These are phyloP conservation scores for Chenopodium quinoa DNA, from an alignment of 148 eudicot species.

Conservation along the genomic window DNA sequence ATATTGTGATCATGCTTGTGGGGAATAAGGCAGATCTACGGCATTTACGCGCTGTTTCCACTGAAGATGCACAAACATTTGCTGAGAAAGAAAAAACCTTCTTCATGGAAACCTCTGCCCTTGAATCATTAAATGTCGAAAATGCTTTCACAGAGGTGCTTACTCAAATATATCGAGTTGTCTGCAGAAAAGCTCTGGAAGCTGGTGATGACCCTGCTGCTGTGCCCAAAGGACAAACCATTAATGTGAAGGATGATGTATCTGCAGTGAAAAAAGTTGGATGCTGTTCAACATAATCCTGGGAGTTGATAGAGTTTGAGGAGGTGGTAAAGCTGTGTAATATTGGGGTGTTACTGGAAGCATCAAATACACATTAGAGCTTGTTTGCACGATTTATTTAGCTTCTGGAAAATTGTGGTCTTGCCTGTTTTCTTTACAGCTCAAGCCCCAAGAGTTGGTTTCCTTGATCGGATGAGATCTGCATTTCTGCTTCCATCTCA, in stretches of 20 bases:
- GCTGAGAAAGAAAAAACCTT: conserved; percentile 52
- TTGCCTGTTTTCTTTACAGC: conserved; percentile 3
- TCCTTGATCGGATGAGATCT: conserved; percentile 10
- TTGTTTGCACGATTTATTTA: background rate
- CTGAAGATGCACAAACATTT: conserved; percentile 60
- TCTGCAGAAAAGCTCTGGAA: conserved; percentile 56
- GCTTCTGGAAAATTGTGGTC: conserved; percentile 4
- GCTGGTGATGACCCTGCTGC: conserved; percentile 32
- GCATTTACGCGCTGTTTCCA: conserved; percentile 59
- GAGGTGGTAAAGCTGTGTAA: background rate
- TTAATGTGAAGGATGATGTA: conserved; percentile 63
- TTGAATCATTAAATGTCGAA: conserved; percentile 60
- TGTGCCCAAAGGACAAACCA: conserved; percentile 49
- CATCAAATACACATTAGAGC: conserved; percentile 8
- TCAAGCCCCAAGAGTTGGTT: conserved; percentile 11
- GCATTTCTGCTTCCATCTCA: conserved; percentile 1
- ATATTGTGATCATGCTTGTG: conserved; percentile 66
- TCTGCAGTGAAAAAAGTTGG: conserved; percentile 64
- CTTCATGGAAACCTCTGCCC: conserved; percentile 67
- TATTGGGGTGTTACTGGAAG: conserved; percentile 5
- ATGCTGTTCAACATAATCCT: conserved; percentile 55
- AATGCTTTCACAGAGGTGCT: conserved; percentile 63
- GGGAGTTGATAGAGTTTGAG: background rate
- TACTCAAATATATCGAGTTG: conserved; percentile 49
- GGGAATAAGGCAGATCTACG: conserved; percentile 68